A percentile compares a stretch with the other conserved stretches of the same genome.
Evolutionary conservation across 75 land plant genomes (phyloP).

Genomic region (Pinus taeda): DNA sequence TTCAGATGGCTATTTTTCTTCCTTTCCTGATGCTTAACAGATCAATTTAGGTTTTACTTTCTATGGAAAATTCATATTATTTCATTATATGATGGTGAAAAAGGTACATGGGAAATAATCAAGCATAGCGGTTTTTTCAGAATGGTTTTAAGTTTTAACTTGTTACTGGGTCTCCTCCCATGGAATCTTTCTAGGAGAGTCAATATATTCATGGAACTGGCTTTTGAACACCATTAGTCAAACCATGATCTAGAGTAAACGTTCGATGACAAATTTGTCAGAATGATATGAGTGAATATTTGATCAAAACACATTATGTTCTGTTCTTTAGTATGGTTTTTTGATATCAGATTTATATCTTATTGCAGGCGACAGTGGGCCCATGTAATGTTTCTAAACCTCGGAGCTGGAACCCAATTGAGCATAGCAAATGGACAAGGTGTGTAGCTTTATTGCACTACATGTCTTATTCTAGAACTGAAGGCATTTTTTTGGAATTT

Average conservation of each 20-base stretch:
- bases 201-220: not conserved
- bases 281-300: no score
- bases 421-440: slow-evolving; percentile 92
- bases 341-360: not conserved
- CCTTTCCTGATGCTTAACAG: no score
- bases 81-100: not conserved
- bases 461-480: not conserved
- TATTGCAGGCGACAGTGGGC: slow-evolving; percentile 85
- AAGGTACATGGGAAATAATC: not conserved
- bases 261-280: not conserved
- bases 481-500: not conserved
- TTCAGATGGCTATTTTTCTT: no score
- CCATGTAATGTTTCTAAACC: slow-evolving; percentile 86
- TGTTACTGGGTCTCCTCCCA: not conserved
- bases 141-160: no score
- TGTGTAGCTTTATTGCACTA: slow-evolving; percentile 11
- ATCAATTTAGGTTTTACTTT: not conserved
- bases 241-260: not conserved
- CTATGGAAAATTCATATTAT: not conserved
- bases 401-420: slow-evolving; percentile 77
- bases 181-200: not conserved
- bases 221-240: not conserved
- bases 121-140: not conserved
- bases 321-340: not conserved
- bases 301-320: not conserved